Percentiles rank a stretch among this genome's conserved stretches.
Evolutionary conservation across 1,284 basidiomycete genomes (phyloP).

Genomic region (Boletus semigastroideus): DNA sequence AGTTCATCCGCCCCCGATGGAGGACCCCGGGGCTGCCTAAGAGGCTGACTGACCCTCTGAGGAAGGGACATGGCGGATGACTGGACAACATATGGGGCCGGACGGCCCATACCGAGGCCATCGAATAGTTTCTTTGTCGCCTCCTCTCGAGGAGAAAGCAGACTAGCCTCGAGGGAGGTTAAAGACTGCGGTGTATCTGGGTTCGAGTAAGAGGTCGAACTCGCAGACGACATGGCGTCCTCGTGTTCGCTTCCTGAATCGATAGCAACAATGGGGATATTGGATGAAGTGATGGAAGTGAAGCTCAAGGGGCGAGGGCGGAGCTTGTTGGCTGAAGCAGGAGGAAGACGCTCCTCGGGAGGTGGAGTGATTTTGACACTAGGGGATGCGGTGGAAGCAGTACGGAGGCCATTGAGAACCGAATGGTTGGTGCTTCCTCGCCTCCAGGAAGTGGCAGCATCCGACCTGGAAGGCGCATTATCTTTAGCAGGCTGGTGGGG

Average conservation of each 20-base stretch:
- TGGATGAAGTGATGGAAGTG: constrained; percentile 46
- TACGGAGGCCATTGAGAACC: constrained; percentile 62
- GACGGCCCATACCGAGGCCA: constrained; percentile 74
- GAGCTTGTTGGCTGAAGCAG: constrained; percentile 42
- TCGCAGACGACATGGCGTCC: constrained; percentile 53
- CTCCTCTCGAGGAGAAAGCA: constrained; percentile 76
- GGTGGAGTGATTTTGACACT: constrained; percentile 70
- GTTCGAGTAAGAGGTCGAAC: constrained; percentile 53
- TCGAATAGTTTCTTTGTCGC: constrained; percentile 78
- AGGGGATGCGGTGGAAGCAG: constrained; percentile 51
- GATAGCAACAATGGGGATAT: constrained; percentile 56
- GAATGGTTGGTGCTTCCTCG: constrained; percentile 69
- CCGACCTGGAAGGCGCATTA: constrained; percentile 64
- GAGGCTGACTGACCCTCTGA: constrained; percentile 51
- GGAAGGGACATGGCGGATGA: constrained; percentile 8
- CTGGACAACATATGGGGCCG: constrained; percentile 29
- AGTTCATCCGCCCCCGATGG: constrained; percentile 85
- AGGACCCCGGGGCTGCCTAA: constrained; percentile 83
- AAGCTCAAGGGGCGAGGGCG: constrained; percentile 74
- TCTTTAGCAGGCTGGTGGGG: constrained; percentile 38
- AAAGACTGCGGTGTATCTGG: constrained; percentile 75
- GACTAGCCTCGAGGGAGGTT: constrained; percentile 52
- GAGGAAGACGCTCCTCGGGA: constrained; percentile 51
- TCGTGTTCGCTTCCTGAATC: constrained; percentile 59
- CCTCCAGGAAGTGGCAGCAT: constrained; percentile 73